Evolutionary conservation across 805 yeast species (phyloP), one percentile per base, ranked within the genome.

Genomic region (Barnettozyma vustinii): DNA sequence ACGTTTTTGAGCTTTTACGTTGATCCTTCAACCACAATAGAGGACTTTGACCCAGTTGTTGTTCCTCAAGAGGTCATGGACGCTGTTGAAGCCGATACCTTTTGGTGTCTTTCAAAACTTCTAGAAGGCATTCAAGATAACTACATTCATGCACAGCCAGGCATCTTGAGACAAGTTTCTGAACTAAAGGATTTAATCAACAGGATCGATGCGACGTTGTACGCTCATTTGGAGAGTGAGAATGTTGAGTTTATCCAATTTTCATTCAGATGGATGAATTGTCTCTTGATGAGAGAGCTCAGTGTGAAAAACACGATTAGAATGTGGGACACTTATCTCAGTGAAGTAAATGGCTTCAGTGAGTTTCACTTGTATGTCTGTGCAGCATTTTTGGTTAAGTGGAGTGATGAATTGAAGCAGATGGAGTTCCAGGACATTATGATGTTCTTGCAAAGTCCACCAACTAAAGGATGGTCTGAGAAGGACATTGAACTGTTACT

Each of bases 261-360:
- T 66, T 81, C 97, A 19, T 94, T 94, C 70, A 75, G 99, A 56
- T 94, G 99, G 99, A 94, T 94, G 98, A 94, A 94, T 68, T 94
- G 99, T 70, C 71, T 94, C 60, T 71, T 94, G 44, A 94, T 94
- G 99, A 79, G 99, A 56, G 99, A 94, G 60, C 74, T 94, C 41
- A 80, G 84, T 39, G 81, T 94, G 60, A 71, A 72, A 27, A 78
- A 88, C 52, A 86, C 91, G 5, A 82, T 91, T 20, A 75, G 99
- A 49, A 92, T 94, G 96, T 94, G 99, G 98, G 99, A 94, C 63
- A 91, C 99, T 0, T 94, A 94, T 64, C 65, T 87, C 4, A 77
- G 87, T 44, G 90, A 87, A 61, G 77, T 79, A 19, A 75, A 76
- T 42, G 96, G 96, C 2, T 89, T 94, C 62, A 87, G 87, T 58